Evolutionary conservation across 2,329 filamentous ascomycete genomes (phyloP).

Genomic region (Iodosphaeria phyllophila): DNA sequence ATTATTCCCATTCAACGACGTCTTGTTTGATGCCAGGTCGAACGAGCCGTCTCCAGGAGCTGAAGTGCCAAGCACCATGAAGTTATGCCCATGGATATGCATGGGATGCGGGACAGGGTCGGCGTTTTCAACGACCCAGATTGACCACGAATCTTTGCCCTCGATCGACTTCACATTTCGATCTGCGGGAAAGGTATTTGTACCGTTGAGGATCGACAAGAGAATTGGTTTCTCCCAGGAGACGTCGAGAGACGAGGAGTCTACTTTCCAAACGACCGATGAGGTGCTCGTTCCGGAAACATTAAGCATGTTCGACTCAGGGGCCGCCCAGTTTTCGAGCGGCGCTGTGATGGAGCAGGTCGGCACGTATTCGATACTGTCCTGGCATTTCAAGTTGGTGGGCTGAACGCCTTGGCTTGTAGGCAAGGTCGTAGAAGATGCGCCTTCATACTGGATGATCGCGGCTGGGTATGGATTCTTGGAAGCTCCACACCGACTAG

Average conservation of each 20-base stretch:
- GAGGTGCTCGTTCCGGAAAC: neutral
- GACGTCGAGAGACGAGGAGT: slow-evolving; percentile 6
- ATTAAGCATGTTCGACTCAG: slow-evolving; percentile 8
- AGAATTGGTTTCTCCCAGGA: slow-evolving; percentile 13
- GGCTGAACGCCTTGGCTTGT: slow-evolving; percentile 10
- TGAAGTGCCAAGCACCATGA: slow-evolving; percentile 10
- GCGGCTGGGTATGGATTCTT: slow-evolving; percentile 15
- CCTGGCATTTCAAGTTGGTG: slow-evolving; percentile 5
- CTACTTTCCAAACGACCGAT: slow-evolving; percentile 3
- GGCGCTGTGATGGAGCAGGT: too few relatives aligned
- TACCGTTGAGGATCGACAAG: slow-evolving; percentile 8
- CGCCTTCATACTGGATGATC: slow-evolving; percentile 19
- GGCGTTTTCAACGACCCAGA: slow-evolving; percentile 9
- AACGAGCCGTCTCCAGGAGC: slow-evolving; percentile 2
- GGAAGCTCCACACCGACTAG: slow-evolving; percentile 12
- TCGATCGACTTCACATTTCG: slow-evolving; percentile 6
- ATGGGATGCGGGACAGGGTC: slow-evolving; percentile 9
- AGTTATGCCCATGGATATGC: slow-evolving; percentile 15
- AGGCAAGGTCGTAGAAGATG: slow-evolving; percentile 10
- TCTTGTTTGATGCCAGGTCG: slow-evolving; percentile 5
- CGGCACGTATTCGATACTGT: slow-evolving; percentile 6
- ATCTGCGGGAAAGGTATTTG: slow-evolving; percentile 5
- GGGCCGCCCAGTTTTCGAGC: slow-evolving; percentile 11
- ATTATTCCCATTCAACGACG: slow-evolving; percentile 16
- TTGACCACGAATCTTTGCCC: slow-evolving; percentile 6